phyloP scores from a whole-genome alignment of 495 filamentous ascomycete genomes.

The Xylaria acuta region DNA sequence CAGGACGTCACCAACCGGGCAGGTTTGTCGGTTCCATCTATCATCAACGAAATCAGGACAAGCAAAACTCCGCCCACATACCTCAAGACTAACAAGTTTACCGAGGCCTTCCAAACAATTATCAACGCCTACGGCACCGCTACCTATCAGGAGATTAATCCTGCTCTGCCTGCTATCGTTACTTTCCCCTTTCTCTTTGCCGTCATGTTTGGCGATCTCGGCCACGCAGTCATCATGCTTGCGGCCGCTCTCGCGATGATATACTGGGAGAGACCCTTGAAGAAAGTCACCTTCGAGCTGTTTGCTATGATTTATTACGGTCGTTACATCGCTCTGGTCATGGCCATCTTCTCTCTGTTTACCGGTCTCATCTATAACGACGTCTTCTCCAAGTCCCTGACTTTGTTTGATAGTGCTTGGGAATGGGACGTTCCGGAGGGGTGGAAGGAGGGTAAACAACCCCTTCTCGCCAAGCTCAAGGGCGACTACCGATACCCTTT shows the following conservation, averaged over 20 bases:
- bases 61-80: constrained; percentile 97
- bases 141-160: constrained; percentile 97
- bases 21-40: constrained; percentile 91
- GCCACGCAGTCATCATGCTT: constrained; percentile 88
- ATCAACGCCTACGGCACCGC: constrained; percentile 97
- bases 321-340: constrained; percentile 97
- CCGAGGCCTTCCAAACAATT: constrained; percentile 97
- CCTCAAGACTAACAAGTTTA: constrained; percentile 97
- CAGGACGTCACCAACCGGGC: constrained; percentile 97
- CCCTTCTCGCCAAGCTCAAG: constrained; percentile 69
- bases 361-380: constrained; percentile 99
- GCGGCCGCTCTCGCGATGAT: constrained; percentile 86
- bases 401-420: constrained; percentile 90
- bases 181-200: constrained; percentile 99
- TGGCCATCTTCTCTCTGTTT: constrained; percentile 96
- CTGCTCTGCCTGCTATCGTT: constrained; percentile 89
- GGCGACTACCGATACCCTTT: constrained; percentile 86
- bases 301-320: constrained; percentile 99
- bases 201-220: constrained; percentile 98
- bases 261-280: constrained; percentile 88
- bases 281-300: constrained; percentile 90
- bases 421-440: constrained; percentile 71
- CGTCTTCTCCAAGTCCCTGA: constrained; percentile 89
- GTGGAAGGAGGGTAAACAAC: constrained; percentile 61
- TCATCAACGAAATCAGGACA: constrained; percentile 95